A percentile compares a stretch with the other conserved stretches of the same genome.
phyloP scores from a whole-genome alignment of 192 early-diverging fungal genomes.

The Coemansia sp. region DNA sequence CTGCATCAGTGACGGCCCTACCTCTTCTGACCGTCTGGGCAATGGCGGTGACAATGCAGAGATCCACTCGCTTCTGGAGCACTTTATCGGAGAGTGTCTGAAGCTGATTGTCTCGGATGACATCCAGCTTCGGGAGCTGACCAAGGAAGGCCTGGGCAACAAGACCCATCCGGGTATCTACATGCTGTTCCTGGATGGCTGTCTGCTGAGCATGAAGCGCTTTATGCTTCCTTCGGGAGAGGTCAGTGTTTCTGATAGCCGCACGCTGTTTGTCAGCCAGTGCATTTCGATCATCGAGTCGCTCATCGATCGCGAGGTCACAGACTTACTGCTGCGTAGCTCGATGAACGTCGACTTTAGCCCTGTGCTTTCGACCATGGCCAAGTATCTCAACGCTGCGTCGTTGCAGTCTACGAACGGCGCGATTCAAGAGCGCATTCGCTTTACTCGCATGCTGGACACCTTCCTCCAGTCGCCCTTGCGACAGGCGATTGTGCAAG shows the following conservation, averaged over 20 bases:
- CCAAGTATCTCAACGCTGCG: slow-evolving; percentile 51
- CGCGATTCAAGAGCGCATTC: slow-evolving; percentile 48
- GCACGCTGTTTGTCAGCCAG: slow-evolving; percentile 56
- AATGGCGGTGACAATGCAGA: slow-evolving; percentile 43
- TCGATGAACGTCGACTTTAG: slow-evolving; percentile 52
- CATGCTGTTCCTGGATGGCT: slow-evolving; percentile 53
- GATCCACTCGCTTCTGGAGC: slow-evolving; percentile 52
- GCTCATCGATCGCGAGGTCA: slow-evolving; percentile 45
- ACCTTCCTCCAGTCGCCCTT: slow-evolving; percentile 51
- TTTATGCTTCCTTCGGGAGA: slow-evolving; percentile 54
- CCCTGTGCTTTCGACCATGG: slow-evolving; percentile 46
- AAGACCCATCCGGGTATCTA: slow-evolving; percentile 55
- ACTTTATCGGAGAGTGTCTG: slow-evolving; percentile 54
- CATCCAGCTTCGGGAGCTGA: slow-evolving; percentile 54
- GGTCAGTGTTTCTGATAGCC: slow-evolving; percentile 52
- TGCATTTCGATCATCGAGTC: slow-evolving; percentile 53
- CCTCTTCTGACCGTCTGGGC: slow-evolving; percentile 37
- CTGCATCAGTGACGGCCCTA: slow-evolving; percentile 38
- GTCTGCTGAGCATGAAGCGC: slow-evolving; percentile 49
- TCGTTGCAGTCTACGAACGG: slow-evolving; percentile 32
- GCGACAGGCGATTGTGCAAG: slow-evolving; percentile 49
- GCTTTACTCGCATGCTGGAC: slow-evolving; percentile 48
- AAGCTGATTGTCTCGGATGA: slow-evolving; percentile 55
- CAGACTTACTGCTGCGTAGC: slow-evolving; percentile 44
- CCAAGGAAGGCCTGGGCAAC: slow-evolving; percentile 54